Evolutionary conservation across 2,329 filamentous ascomycete genomes (phyloP).

Genomic region (Trichoderma sp.): DNA sequence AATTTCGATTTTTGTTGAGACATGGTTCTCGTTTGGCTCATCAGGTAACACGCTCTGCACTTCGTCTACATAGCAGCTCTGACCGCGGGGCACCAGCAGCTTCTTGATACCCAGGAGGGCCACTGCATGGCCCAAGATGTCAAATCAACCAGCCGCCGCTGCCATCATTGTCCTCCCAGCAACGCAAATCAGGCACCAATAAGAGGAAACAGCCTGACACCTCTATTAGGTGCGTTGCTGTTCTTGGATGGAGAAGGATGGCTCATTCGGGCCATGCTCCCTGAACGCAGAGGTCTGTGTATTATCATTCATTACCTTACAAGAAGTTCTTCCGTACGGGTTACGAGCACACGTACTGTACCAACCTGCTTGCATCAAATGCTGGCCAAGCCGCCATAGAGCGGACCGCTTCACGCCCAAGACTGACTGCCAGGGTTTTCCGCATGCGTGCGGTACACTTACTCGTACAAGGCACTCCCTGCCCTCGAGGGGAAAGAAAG

Average conservation of each 20-base stretch:
- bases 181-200: slow-evolving; percentile 24
- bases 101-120: not conserved
- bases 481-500: not conserved
- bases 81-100: not conserved
- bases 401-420: slow-evolving; percentile 12
- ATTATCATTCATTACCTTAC: too few relatives aligned
- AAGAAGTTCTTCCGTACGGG: too few relatives aligned
- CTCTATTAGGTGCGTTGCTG: slow-evolving; percentile 25
- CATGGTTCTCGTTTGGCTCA: too few relatives aligned
- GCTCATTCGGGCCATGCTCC: slow-evolving; percentile 8
- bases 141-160: not conserved
- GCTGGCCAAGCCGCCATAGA: not conserved
- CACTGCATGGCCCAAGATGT: not conserved
- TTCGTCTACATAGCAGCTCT: not conserved
- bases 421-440: slow-evolving; percentile 7
- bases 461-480: not conserved
- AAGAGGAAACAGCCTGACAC: not conserved
- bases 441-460: not conserved
- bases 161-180: not conserved
- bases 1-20: too few relatives aligned
- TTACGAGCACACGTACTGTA: too few relatives aligned
- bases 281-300: too few relatives aligned
- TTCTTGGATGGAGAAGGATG: slow-evolving; percentile 23
- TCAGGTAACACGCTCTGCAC: too few relatives aligned
- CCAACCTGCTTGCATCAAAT: too few relatives aligned